These are phyloP conservation scores for Aspergillus affinis DNA, from an alignment of 495 filamentous ascomycete species.

Conservation along the genomic window DNA sequence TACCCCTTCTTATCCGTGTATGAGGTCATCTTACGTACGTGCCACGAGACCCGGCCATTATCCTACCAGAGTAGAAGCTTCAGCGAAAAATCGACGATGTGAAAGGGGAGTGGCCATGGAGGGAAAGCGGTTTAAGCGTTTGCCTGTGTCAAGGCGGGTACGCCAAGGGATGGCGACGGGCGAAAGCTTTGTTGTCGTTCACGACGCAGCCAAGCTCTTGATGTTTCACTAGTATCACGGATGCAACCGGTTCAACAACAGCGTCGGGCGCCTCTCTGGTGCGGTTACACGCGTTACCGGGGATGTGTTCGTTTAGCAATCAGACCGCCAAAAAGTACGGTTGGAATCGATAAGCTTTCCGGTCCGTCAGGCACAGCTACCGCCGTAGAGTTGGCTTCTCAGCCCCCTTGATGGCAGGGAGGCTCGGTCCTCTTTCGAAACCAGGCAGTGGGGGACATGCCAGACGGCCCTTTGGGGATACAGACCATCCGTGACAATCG, in stretches of 20 bases:
- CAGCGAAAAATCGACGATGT: background rate
- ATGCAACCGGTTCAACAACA: slow-evolving; percentile 1
- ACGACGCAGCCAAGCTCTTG: slow-evolving; percentile 5
- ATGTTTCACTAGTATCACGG: background rate
- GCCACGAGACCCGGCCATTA: background rate
- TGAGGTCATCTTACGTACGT: background rate
- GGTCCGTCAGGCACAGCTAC: background rate
- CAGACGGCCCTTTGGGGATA: too few species aligned
- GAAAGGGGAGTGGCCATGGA: background rate
- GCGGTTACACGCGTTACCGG: slow-evolving; percentile 3
- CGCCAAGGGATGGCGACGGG: background rate
- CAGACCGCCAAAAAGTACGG: background rate
- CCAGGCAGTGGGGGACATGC: too few species aligned
- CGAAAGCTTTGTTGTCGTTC: background rate
- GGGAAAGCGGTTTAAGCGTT: background rate
- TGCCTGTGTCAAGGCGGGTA: background rate
- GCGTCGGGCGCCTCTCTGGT: background rate
- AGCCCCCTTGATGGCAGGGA: too few species aligned
- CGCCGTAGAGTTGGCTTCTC: background rate
- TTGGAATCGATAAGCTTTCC: background rate
- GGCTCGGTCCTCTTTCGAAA: too few species aligned
- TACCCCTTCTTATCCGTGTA: background rate
- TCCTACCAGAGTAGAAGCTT: background rate
- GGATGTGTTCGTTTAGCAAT: background rate
- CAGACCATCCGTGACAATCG: background rate